phyloP scores from a whole-genome alignment of 2,329 filamentous ascomycete genomes.

The Paecilomyces sp. region DNA sequence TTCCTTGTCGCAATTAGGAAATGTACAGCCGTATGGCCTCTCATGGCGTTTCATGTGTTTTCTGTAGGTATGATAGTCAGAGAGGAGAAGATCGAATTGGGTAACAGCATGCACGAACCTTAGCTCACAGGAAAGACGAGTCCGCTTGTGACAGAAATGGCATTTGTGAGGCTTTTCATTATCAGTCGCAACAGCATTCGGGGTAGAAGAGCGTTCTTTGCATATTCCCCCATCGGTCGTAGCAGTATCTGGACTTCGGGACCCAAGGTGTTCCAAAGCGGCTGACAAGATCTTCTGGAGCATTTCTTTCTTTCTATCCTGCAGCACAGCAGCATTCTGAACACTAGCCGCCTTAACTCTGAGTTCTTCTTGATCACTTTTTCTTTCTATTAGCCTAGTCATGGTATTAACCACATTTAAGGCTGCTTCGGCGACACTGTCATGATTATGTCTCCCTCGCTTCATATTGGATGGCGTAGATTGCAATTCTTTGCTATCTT shows the following conservation, averaged over 20 bases:
- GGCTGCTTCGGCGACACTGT: conserved; percentile 21
- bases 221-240: not conserved
- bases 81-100: not conserved
- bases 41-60: conserved; percentile 81
- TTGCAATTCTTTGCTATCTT: not conserved
- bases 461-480: conserved; percentile 3
- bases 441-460: conserved; percentile 9
- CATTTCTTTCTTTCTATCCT: conserved; percentile 23
- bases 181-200: conserved; percentile 5
- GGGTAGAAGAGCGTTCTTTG: not conserved
- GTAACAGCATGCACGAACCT: conserved; percentile 19
- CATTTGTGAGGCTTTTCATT: conserved; percentile 23
- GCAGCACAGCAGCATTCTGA: conserved; percentile 11
- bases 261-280: conserved; percentile 18
- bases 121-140: conserved; percentile 28
- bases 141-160: conserved; percentile 21
- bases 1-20: conserved; percentile 56
- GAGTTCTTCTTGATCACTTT: conserved; percentile 10
- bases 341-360: conserved; percentile 14
- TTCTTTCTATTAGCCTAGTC: conserved; percentile 23
- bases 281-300: conserved; percentile 23
- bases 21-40: conserved; percentile 77
- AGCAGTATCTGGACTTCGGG: not conserved
- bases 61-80: conserved; percentile 35
- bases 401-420: conserved; percentile 25